These are phyloP conservation scores for Serendipita sp. DNA, from an alignment of 768 basidiomycete species.

Conservation along the genomic window DNA sequence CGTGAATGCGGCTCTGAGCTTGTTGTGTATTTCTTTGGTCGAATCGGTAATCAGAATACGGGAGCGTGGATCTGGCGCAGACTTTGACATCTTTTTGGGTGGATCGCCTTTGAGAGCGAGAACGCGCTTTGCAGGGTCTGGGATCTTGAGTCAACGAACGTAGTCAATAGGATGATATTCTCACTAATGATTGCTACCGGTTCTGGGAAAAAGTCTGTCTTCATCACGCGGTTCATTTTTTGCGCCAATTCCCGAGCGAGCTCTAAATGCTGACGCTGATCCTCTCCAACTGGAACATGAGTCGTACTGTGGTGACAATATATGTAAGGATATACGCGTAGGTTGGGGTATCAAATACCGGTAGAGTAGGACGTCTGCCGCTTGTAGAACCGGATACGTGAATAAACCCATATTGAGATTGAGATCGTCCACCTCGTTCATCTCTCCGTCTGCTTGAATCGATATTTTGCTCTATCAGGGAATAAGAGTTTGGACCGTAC, in stretches of 20 bases:
- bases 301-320: conserved; percentile 42
- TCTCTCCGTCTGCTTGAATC: conserved; percentile 2
- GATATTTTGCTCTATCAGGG: neutral
- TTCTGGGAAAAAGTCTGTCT: conserved; percentile 44
- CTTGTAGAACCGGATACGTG: conserved; percentile 86
- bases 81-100: conserved; percentile 89
- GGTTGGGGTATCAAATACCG: conserved; percentile 32
- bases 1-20: conserved; percentile 70
- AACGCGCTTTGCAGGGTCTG: conserved; percentile 68
- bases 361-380: conserved; percentile 81
- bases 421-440: conserved; percentile 45
- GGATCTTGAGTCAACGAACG: neutral
- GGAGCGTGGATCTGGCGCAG: conserved; percentile 57
- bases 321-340: neutral
- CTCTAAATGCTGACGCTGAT: conserved; percentile 90
- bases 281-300: conserved; percentile 91
- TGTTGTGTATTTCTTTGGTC: conserved; percentile 39
- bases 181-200: conserved; percentile 61
- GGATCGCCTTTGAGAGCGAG: conserved; percentile 77
- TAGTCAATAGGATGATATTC: conserved; percentile 16
- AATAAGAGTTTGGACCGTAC: neutral
- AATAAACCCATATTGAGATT: conserved; percentile 72
- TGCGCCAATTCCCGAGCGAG: conserved; percentile 72
- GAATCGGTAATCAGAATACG: conserved; percentile 79
- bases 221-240: conserved; percentile 48